Evolutionary conservation across 306 rosid species (phyloP), one percentile per base, ranked within the genome.

Genomic region (Castanea mollissima): DNA sequence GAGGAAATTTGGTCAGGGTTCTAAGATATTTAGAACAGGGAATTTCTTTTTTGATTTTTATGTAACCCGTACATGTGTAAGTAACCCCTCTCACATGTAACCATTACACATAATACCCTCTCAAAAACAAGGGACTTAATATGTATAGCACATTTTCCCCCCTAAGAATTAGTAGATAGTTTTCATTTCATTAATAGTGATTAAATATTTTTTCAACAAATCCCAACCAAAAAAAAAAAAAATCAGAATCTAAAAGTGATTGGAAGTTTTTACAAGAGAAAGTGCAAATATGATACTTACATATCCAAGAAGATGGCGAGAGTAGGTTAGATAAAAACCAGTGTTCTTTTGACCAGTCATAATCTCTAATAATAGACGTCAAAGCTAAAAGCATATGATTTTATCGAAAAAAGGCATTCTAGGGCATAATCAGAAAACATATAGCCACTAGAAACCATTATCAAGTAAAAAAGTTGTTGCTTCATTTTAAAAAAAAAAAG

Each of bases 361-460:
- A 54, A 86, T 86, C 74, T 86, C 87, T 6, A 83, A 23, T 2
- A 80, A 7, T n/a, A 86, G 23, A 86, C 81, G 0, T 87, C 87
- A 5, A 83, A 83, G 64, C 85, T 86, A 10, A 59, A 86, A 1
- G 83, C 81, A 74, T 86, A 85, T 6, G 82, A 83, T 68, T 77
- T 80, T 14, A 69, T 85, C 0, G 81, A 86, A 32, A 76, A 83
- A 5, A 72, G 70, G 12, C 85, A 83, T 0, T 68, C 32, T 23
- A 55, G 62, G 1, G 84, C 83, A 32, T 86, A 86, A 56, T 86
- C 87, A 0, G 83, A 85, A 19, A 83, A 81, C 74, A 80, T 78
- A 58, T 86, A 86, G 10, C 89, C 81, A 13, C 89, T 86, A 67
- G 23, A 74, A 46, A 46, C 4, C 1, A 46, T 46, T 15, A n/a